Evolutionary conservation across 305 asterid species (phyloP), one percentile per base, ranked within the genome.

Genomic region (Striga hermonthica): DNA sequence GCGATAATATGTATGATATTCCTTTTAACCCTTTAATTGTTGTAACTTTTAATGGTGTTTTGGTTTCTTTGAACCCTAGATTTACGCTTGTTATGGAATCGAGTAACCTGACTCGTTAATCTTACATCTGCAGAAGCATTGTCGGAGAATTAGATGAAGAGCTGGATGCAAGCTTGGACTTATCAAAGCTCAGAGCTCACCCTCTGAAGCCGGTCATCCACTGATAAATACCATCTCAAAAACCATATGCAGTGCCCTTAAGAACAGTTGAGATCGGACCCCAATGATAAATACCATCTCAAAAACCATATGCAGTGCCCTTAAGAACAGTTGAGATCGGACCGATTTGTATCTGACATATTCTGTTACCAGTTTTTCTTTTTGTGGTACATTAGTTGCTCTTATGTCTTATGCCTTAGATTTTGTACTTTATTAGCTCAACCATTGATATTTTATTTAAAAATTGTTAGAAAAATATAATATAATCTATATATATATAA

Each of bases 91-190:
- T 40, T 45, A 7, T 55, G 47, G 49, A 41, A 7, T 64, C 45
- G 11, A 16, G 7, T 44, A 12, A 67, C 61, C 55, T 38, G 28
- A 54, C 38, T 52, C n/a, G 16, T 50, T 13, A 16, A 34, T 56
- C 39, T 68, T 36, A 22, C 67, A 34, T 73, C 9, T 78, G 74
- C 71, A 93, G 98, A 84, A 88, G 97, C 82, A 79, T 93, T 36
- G 92, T 93, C 55, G 97, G 98, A 65, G 96, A 93, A 79, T 49
- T 93, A 70, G 97, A 90, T 64, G 97, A 90, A 77, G 97, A 93
- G 78, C 80, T 90, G 22, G 99, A 93, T 59, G 96, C 91, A 63
- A 80, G 76, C 82, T 79, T 90, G 88, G 99, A 93, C 74, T 79
- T 93, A 56, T 85, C 97, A 10, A 79, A 83, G 73, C 90, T 93